Evolutionary conservation across 768 basidiomycete species (phyloP), one percentile per base, ranked within the genome.

Genomic region (Suillus lakei): DNA sequence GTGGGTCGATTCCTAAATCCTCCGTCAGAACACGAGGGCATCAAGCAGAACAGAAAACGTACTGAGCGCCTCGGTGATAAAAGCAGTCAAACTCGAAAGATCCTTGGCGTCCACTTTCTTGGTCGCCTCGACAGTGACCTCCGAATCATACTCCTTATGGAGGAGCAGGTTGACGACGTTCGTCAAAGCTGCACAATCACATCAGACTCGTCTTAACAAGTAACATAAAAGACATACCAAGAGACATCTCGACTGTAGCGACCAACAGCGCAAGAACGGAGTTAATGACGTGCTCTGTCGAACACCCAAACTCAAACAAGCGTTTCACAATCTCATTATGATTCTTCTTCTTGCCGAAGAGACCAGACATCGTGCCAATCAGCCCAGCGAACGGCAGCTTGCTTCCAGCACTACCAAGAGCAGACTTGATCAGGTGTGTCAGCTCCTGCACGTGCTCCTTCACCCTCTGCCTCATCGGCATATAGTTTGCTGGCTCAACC

Each of bases 251-350:
- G 13, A 88, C 88, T 7, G 86, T 85, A 13, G 85, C 84, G 63
- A 93, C 85, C 79, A 93, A 80, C 34, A 94, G 76, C 23, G 91
- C 91, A 46, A 95, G 75, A 18, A 93, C 80, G 38, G 85, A 87
- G 73, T 92, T 92, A 8, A 89, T 84, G 8, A 91, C 77, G 61
- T 88, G 82, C 64, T 92, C 89, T 0, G 81, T 78, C 5, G 87
- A 83, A 51, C 83, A 82, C 2, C 86, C 86, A 28, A 88, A 75
- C 26, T 82, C 85, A 34, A 83, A 80, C 41, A 94, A 79, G 15
- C 85, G 83, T 69, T 86, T 84, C 68, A 87, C 77, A 55, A 92
- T 73, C 60, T 84, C 84, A 56, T 83, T 79, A 60, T 85, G 82
- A 43, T 30, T 70, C 69, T 74, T 81, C 71, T 84, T 81, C 66